A percentile compares a stretch with the other conserved stretches of the same genome.
Conservation (phyloP, 306 rosid genomes). For the Benincasa hispida region DNA sequence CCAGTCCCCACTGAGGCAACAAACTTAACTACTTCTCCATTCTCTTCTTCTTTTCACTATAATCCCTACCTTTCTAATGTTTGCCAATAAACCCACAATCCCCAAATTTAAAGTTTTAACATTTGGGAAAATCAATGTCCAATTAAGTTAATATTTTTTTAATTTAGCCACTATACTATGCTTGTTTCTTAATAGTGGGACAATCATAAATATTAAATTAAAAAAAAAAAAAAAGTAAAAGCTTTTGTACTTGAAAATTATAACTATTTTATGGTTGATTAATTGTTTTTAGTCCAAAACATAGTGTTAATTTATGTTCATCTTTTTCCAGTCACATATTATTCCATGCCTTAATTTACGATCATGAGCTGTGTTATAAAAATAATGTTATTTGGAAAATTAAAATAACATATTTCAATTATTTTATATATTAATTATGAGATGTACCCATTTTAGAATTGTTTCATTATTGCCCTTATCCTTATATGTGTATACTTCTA, state of each 20-base stretch:
- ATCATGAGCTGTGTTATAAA: background rate
- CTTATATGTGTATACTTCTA: background rate
- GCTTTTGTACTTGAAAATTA: background rate
- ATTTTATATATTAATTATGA: background rate
- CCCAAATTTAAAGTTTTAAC: background rate
- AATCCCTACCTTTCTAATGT: background rate
- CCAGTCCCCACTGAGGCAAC: background rate
- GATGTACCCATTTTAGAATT: background rate
- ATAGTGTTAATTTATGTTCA: background rate
- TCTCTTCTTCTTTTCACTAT: background rate
- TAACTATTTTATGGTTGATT: background rate
- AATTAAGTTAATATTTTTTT: background rate
- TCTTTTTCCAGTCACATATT: background rate
- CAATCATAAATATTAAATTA: background rate
- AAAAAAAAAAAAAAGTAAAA: background rate
- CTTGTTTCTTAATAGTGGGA: background rate
- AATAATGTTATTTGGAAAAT: background rate
- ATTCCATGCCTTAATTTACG: background rate
- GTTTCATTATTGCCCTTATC: background rate
- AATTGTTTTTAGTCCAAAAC: background rate
- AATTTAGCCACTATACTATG: background rate
- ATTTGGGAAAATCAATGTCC: background rate
- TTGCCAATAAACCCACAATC: background rate
- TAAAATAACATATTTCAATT: background rate
- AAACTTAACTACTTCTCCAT: background rate